These are phyloP conservation scores for Cercospora sp. DNA, from an alignment of 2,329 filamentous ascomycete genomes.

Conservation along the genomic window DNA sequence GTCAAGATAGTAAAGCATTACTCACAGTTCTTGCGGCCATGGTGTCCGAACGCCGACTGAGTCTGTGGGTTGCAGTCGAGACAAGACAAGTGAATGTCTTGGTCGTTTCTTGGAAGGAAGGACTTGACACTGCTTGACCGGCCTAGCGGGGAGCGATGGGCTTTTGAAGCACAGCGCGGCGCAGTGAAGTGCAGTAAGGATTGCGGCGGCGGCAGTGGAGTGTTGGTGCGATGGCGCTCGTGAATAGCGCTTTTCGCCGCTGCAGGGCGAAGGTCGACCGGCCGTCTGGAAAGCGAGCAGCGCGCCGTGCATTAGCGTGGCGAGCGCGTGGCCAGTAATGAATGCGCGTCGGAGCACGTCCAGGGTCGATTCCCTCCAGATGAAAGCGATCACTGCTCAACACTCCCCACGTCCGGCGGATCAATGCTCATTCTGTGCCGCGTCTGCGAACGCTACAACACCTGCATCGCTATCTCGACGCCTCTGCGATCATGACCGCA, in stretches of 20 bases:
- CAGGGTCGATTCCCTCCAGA: background rate
- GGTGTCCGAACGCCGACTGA: background rate
- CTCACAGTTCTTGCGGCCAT: background rate
- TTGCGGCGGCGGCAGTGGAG: background rate
- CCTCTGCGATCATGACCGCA: background rate
- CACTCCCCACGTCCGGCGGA: background rate
- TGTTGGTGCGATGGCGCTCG: background rate
- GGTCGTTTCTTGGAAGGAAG: background rate
- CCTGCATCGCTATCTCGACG: background rate
- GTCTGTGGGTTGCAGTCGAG: background rate
- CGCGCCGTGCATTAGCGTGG: background rate
- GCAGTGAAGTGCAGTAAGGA: background rate
- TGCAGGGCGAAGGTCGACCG: background rate
- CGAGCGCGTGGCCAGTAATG: background rate
- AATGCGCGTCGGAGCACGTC: background rate
- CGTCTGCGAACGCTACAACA: background rate
- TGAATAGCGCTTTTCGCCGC: background rate
- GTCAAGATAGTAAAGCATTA: background rate
- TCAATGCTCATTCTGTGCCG: background rate
- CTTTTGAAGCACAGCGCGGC: background rate
- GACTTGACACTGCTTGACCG: background rate
- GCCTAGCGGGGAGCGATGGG: background rate
- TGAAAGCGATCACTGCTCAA: background rate
- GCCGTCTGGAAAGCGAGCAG: background rate
- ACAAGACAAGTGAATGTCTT: background rate